Percentiles rank a stretch among this genome's conserved stretches.
These are phyloP conservation scores for Trichoderma atroviride DNA, from an alignment of 2,329 filamentous ascomycete species.

Conservation along the genomic window DNA sequence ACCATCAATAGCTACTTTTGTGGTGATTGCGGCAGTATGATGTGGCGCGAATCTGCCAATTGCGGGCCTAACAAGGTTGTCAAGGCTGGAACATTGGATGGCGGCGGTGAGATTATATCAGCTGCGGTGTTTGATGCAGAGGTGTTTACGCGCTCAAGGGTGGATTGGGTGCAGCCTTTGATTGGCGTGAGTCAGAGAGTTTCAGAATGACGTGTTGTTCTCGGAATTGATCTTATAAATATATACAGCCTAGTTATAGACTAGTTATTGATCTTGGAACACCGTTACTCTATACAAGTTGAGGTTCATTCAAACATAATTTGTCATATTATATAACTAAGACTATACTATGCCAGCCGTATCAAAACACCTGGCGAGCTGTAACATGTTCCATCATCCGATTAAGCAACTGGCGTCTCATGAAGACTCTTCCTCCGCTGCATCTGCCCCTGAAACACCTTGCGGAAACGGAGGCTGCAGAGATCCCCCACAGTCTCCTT, in stretches of 20 bases:
- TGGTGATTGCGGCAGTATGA: background rate
- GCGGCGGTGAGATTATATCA: background rate
- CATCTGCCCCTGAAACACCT: conserved; percentile 34
- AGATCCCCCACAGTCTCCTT: conserved; percentile 38
- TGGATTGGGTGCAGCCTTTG: background rate
- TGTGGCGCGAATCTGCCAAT: background rate
- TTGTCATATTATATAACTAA: background rate
- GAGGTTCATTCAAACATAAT: background rate
- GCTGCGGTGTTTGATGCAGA: background rate
- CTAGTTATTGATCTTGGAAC: no score
- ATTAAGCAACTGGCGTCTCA: conserved; percentile 24
- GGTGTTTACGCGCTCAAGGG: conserved; percentile 1
- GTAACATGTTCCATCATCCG: background rate
- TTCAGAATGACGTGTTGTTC: background rate
- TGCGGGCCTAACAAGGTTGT: background rate
- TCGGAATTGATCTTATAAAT: no score
- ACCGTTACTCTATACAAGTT: no score
- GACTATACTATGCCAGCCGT: background rate
- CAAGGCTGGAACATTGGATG: conserved; percentile 7
- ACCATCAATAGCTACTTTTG: conserved; percentile 1
- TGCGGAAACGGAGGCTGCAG: conserved; percentile 30
- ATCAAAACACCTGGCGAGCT: background rate
- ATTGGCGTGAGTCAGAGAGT: background rate
- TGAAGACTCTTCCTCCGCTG: conserved; percentile 26
- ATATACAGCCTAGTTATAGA: no score